Evolutionary conservation across 805 yeast genomes (phyloP).

Genomic region (Grigorovia jiainica): DNA sequence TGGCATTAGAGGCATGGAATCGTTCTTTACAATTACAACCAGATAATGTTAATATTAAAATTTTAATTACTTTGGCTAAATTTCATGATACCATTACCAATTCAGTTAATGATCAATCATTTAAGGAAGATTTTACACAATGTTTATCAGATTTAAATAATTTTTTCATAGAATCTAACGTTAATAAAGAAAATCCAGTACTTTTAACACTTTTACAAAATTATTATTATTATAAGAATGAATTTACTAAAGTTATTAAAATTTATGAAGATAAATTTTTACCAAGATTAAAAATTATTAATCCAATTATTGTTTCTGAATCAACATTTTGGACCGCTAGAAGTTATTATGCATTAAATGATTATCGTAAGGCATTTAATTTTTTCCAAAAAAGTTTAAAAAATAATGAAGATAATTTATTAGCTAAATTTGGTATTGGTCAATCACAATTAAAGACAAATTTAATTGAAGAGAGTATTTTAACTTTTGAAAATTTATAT

Average conservation of each 20-base stretch:
- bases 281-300: slow-evolving; percentile 27
- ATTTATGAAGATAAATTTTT: slow-evolving; percentile 43
- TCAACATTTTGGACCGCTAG: slow-evolving; percentile 82
- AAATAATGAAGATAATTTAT: slow-evolving; percentile 51
- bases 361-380: slow-evolving; percentile 61
- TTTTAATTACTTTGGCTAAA: slow-evolving; percentile 57
- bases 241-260: slow-evolving; percentile 47
- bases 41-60: slow-evolving; percentile 46
- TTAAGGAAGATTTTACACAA: slow-evolving; percentile 45
- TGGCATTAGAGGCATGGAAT: slow-evolving; percentile 78
- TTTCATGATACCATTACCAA: slow-evolving; percentile 56
- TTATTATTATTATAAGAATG: slow-evolving; percentile 60
- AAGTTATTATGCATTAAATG: slow-evolving; percentile 49
- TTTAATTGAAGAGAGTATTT: slow-evolving; percentile 70
- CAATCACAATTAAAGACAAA: slow-evolving; percentile 73
- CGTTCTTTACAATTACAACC: slow-evolving; percentile 64
- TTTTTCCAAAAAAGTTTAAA: slow-evolving; percentile 64
- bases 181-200: slow-evolving; percentile 46
- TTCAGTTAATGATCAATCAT: slow-evolving; percentile 40
- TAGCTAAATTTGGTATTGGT: slow-evolving; percentile 76
- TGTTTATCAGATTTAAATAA: slow-evolving; percentile 42
- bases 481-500: slow-evolving; percentile 70
- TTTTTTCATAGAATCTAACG: slow-evolving; percentile 24
- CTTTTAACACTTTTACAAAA: slow-evolving; percentile 59
- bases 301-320: slow-evolving; percentile 41